Evolutionary conservation across 2,329 filamentous ascomycete genomes (phyloP).

Genomic region (Colletotrichum filicis): DNA sequence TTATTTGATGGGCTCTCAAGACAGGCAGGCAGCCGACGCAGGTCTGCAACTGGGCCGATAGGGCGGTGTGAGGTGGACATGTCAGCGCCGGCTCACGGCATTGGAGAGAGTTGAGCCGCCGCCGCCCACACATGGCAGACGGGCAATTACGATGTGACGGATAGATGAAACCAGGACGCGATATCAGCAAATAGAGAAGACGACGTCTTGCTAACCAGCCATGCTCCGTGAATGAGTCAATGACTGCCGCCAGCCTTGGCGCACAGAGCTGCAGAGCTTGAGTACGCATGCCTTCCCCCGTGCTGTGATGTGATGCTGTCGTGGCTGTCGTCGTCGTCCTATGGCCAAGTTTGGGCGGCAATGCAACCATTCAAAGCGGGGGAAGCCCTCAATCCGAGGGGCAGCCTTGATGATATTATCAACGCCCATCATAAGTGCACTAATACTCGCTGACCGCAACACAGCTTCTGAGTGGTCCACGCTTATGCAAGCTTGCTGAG

Average conservation of each 20-base stretch:
- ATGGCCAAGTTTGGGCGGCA: slow-evolving; percentile 8
- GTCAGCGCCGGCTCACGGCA: slow-evolving; percentile 13
- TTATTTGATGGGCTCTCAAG: slow-evolving; percentile 22
- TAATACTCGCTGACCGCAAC: slow-evolving; percentile 4
- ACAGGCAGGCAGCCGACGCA: slow-evolving; percentile 21
- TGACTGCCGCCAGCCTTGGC: slow-evolving; percentile 17
- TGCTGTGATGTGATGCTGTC: background rate
- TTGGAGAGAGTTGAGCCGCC: slow-evolving; percentile 7
- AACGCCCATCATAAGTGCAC: background rate
- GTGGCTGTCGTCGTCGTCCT: background rate
- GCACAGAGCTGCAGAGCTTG: background rate
- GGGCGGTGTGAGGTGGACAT: slow-evolving; percentile 28
- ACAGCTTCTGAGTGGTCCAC: slow-evolving; percentile 3
- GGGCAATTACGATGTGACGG: slow-evolving; percentile 17
- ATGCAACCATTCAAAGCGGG: slow-evolving; percentile 14
- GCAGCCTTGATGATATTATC: background rate
- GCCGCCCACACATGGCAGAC: background rate
- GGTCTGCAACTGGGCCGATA: slow-evolving; percentile 21
- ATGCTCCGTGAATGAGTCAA: background rate
- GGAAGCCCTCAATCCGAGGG: background rate
- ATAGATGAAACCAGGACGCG: slow-evolving; percentile 24
- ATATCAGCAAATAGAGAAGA: slow-evolving; percentile 19
- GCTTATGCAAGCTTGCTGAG: slow-evolving; percentile 23
- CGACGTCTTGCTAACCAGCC: slow-evolving; percentile 1
- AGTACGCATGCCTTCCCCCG: background rate